phyloP scores from a whole-genome alignment of 2,329 filamentous ascomycete species.

The Akanthomyces uredinophilus region DNA sequence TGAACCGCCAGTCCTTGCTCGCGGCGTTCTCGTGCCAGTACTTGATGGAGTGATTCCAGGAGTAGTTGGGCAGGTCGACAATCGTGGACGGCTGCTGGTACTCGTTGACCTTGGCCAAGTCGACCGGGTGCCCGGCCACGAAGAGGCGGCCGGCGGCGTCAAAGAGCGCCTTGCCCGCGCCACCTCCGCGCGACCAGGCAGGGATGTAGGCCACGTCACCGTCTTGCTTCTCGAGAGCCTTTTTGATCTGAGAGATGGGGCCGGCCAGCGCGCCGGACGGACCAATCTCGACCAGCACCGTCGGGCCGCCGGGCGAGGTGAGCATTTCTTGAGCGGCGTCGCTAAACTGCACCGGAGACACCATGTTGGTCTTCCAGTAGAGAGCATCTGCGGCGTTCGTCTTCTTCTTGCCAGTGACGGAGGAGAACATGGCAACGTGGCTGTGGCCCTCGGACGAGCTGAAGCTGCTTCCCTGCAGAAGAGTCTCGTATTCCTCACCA shows the following conservation, averaged over 20 bases:
- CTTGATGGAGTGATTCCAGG: conserved; percentile 21
- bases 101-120: conserved; percentile 14
- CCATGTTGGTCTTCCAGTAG: conserved; percentile 18
- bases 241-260: conserved; percentile 11
- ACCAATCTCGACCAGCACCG: neutral
- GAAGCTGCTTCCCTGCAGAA: neutral
- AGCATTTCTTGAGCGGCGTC: conserved; percentile 13
- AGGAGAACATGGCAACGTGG: conserved; percentile 1
- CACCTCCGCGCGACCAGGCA: neutral
- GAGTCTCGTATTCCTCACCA: neutral
- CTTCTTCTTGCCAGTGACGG: conserved; percentile 3
- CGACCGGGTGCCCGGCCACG: neutral
- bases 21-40: conserved; percentile 22
- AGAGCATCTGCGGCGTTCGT: conserved; percentile 1
- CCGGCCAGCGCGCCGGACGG: conserved; percentile 4
- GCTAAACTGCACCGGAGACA: conserved; percentile 15
- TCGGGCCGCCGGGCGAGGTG: neutral
- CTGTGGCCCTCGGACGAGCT: neutral
- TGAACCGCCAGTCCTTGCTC: conserved; percentile 21
- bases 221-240: conserved; percentile 3
- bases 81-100: conserved; percentile 10
- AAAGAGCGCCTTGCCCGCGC: neutral
- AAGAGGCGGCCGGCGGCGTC: conserved; percentile 2
- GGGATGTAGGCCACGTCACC: conserved; percentile 1
- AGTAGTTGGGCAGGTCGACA: conserved; percentile 22